phyloP scores from a whole-genome alignment of 345 rosid genomes.

The Conringia planisiliqua region DNA sequence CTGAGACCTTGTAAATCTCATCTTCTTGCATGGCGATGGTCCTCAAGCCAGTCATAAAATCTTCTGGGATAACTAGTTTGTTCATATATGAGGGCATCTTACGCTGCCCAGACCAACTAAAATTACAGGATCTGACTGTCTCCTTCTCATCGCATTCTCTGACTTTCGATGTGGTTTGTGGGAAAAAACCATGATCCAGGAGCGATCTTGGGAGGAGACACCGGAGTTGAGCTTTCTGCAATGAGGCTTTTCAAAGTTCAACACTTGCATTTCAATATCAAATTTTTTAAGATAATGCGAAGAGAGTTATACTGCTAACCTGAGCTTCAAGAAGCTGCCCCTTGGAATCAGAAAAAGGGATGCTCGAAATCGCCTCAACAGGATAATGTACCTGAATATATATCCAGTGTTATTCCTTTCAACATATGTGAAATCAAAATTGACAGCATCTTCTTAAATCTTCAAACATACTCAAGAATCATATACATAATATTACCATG shows the following conservation, averaged over 20 bases:
- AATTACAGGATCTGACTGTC: constrained; percentile 38
- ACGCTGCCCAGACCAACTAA: constrained; percentile 95
- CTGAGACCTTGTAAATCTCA: constrained; percentile 62
- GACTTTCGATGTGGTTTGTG: constrained; percentile 34
- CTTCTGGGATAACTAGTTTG: constrained; percentile 81
- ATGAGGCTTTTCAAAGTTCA: neutral
- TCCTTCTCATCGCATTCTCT: constrained; percentile 28
- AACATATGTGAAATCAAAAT: constrained; percentile 13
- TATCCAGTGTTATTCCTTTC: constrained; percentile 11
- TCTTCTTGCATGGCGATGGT: constrained; percentile 79
- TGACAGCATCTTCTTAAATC: constrained; percentile 1
- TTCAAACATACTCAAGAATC: neutral
- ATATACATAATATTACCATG: constrained; percentile 51
- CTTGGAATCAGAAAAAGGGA: constrained; percentile 69
- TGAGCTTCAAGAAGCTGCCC: constrained; percentile 82
- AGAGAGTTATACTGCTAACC: constrained; percentile 40
- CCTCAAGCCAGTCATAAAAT: constrained; percentile 74
- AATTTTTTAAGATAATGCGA: neutral
- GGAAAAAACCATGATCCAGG: constrained; percentile 65
- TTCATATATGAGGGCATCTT: constrained; percentile 61
- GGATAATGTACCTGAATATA: constrained; percentile 83
- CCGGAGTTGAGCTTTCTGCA: constrained; percentile 79
- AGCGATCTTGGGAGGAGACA: constrained; percentile 70
- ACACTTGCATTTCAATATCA: neutral
- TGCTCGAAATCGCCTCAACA: constrained; percentile 64